phyloP scores from a whole-genome alignment of 2,329 filamentous ascomycete species.

The Xylaria sp. region DNA sequence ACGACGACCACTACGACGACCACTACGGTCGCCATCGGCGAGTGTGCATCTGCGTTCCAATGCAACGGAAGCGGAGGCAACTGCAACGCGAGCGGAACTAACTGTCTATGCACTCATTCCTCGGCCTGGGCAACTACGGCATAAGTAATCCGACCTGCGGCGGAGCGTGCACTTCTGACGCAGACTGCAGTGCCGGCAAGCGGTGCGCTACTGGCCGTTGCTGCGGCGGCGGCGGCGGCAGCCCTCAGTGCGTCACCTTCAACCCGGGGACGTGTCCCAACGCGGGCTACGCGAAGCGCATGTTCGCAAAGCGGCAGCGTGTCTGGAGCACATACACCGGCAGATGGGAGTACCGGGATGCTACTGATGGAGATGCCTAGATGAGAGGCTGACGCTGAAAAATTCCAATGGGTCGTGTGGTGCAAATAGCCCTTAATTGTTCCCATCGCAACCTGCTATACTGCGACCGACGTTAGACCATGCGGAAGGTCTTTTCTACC shows the following conservation, averaged over 20 bases:
- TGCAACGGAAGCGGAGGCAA: background rate
- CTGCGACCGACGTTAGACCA: no score
- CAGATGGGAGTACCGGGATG: background rate
- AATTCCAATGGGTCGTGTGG: no score
- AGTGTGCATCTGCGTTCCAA: background rate
- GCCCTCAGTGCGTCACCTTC: background rate
- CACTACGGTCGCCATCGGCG: background rate
- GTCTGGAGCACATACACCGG: background rate
- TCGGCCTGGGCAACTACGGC: background rate
- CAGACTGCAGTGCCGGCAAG: background rate
- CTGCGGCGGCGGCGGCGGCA: no score
- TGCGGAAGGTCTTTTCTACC: no score
- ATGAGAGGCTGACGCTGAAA: no score
- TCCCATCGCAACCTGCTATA: no score
- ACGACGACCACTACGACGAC: background rate
- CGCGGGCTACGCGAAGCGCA: background rate
- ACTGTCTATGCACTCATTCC: background rate
- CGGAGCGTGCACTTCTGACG: background rate
- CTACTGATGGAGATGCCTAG: background rate
- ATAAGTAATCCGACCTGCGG: background rate
- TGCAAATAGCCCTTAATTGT: no score
- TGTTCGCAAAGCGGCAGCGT: background rate
- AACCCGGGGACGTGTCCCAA: background rate
- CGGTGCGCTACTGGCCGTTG: background rate
- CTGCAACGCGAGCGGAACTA: background rate